Evolutionary conservation across 148 eudicot genomes (phyloP).

Genomic region (Rhododendron molle): DNA sequence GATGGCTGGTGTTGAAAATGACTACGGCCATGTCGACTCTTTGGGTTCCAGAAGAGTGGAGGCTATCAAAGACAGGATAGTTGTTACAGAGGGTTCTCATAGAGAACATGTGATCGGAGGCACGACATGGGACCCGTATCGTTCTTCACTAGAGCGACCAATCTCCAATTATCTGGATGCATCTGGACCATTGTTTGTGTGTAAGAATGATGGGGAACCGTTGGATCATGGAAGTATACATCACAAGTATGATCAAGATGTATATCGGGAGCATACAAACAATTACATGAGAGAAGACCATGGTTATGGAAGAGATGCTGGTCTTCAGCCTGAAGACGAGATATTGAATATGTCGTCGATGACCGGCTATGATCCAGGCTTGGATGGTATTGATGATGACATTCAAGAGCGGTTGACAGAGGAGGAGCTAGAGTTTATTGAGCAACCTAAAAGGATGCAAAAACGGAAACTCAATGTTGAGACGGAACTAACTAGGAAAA

Average conservation of each 20-base stretch:
- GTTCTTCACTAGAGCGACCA: constrained; percentile 17
- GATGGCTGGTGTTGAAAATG: constrained; percentile 6
- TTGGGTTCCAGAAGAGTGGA: constrained; percentile 11
- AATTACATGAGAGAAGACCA: constrained; percentile 14
- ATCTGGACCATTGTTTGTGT: constrained; percentile 4
- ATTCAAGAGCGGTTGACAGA: neutral
- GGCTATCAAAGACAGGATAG: neutral
- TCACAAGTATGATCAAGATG: constrained; percentile 7
- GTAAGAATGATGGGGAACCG: constrained; percentile 15
- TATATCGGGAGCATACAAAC: constrained; percentile 1
- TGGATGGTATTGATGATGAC: neutral
- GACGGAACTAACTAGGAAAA: neutral
- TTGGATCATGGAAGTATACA: constrained; percentile 8
- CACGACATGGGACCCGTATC: constrained; percentile 12
- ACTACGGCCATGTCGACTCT: constrained; percentile 9
- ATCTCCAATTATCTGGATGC: constrained; percentile 15
- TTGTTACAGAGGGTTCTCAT: constrained; percentile 9
- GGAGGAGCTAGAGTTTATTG: neutral
- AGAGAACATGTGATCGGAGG: constrained; percentile 6
- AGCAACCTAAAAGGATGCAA: constrained; percentile 3
- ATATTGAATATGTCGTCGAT: constrained; percentile 10
- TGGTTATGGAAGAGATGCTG: constrained; percentile 20
- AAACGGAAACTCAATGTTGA: constrained; percentile 15
- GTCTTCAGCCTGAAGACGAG: constrained; percentile 5
- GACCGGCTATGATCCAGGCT: constrained; percentile 9